phyloP scores from a whole-genome alignment of 176 grass and related monocot genomes.

The Panicum miliaceum region DNA sequence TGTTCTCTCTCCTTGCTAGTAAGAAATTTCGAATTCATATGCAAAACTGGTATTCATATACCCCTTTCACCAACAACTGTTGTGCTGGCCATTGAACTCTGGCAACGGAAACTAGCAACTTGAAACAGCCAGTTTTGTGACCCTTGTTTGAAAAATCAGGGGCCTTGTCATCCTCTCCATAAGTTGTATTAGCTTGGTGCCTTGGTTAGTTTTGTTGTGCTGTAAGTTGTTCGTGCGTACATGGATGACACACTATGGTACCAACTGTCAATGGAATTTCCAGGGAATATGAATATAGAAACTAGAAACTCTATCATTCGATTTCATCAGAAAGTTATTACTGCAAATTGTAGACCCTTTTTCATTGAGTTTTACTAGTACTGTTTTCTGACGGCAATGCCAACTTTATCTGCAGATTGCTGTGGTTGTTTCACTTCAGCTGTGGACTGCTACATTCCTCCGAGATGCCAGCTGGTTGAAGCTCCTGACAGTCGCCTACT shows the following conservation, averaged over 20 bases:
- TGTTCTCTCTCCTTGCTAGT: background rate
- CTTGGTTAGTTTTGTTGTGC: background rate
- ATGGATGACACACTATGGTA: background rate
- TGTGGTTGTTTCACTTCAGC: constrained; percentile 73
- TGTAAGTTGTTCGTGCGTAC: background rate
- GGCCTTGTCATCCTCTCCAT: background rate
- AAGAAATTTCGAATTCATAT: background rate
- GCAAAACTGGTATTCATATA: background rate
- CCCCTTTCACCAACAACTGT: constrained; percentile 19
- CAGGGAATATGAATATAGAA: background rate
- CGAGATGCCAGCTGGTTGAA: constrained; percentile 72
- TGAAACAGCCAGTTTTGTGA: background rate
- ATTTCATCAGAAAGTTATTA: background rate
- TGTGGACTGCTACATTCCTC: constrained; percentile 72
- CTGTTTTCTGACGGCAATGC: constrained; percentile 18
- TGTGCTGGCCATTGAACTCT: constrained; percentile 17
- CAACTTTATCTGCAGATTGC: constrained; percentile 61
- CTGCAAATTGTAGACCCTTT: background rate
- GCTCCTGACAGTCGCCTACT: constrained; percentile 73
- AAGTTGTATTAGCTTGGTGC: background rate
- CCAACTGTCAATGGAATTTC: background rate
- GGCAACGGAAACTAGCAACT: background rate
- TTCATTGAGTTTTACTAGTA: background rate
- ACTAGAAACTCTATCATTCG: background rate
- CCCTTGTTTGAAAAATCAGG: background rate